Evolutionary conservation across 2,329 filamentous ascomycete species (phyloP).

Genomic region (Periconia digitata): DNA sequence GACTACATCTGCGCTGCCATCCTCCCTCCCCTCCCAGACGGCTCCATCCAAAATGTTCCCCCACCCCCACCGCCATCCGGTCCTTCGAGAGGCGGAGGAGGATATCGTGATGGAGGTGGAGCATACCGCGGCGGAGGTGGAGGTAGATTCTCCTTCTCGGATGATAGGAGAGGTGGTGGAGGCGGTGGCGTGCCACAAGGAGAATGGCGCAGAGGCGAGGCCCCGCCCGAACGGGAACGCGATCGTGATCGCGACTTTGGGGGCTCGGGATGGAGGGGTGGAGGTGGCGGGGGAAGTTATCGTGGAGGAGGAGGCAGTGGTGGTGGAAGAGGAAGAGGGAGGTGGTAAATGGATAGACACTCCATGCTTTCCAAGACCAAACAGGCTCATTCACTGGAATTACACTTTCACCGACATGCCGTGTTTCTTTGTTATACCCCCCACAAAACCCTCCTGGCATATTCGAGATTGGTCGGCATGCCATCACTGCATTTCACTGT

Average conservation of each 20-base stretch:
- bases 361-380: no score
- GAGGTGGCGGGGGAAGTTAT: slow-evolving; percentile 30
- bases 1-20: slow-evolving; percentile 87
- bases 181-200: slow-evolving; percentile 54
- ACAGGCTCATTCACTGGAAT: no score
- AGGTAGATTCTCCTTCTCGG: slow-evolving; percentile 22
- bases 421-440: no score
- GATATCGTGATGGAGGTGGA: slow-evolving; percentile 30
- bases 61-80: slow-evolving; percentile 44
- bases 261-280: slow-evolving; percentile 35
- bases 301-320: slow-evolving; percentile 37
- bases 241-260: background rate
- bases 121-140: slow-evolving; percentile 37
- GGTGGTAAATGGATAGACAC: slow-evolving; percentile 29
- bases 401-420: no score
- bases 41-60: slow-evolving; percentile 67
- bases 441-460: no score
- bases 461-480: no score
- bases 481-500: no score
- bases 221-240: slow-evolving; percentile 54
- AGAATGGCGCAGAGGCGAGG: slow-evolving; percentile 69
- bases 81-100: slow-evolving; percentile 30
- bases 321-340: slow-evolving; percentile 30
- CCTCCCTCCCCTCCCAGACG: slow-evolving; percentile 72
- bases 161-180: slow-evolving; percentile 44